These are phyloP conservation scores for Saccharomycopsis hybrid DNA, from an alignment of 1,139 yeast species.

Conservation along the genomic window DNA sequence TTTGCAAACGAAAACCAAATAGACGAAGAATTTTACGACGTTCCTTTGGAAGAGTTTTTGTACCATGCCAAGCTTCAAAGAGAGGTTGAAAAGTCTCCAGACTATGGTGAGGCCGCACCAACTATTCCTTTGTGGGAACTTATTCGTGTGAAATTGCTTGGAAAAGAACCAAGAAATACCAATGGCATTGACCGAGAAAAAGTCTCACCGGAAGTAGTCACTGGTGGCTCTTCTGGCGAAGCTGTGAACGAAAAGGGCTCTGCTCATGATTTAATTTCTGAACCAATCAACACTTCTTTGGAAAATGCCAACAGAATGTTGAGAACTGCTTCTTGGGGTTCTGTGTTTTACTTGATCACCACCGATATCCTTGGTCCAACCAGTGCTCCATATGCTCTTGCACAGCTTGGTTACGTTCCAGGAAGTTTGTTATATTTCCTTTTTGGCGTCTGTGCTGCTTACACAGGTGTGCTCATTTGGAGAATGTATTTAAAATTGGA, in stretches of 20 bases:
- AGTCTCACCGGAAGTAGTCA: neutral
- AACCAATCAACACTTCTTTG: neutral
- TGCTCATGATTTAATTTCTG: neutral
- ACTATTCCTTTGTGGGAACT: slow-evolving; percentile 22
- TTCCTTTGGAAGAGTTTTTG: slow-evolving; percentile 29
- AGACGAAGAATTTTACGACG: slow-evolving; percentile 23
- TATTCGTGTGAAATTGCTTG: slow-evolving; percentile 4
- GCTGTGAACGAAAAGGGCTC: neutral
- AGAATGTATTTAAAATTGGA: slow-evolving; percentile 31
- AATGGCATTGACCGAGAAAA: neutral
- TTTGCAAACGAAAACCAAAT: neutral
- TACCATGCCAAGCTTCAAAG: slow-evolving; percentile 30
- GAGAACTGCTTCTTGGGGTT: slow-evolving; percentile 31
- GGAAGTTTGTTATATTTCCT: slow-evolving; percentile 35
- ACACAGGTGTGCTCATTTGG: slow-evolving; percentile 34
- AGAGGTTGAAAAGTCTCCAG: slow-evolving; percentile 25
- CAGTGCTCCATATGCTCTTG: slow-evolving; percentile 38
- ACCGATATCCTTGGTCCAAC: slow-evolving; percentile 43
- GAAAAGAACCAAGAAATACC: slow-evolving; percentile 1
- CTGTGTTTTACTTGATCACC: slow-evolving; percentile 39
- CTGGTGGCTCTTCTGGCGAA: too few species aligned
- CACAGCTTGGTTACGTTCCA: slow-evolving; percentile 38
- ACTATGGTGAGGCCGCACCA: slow-evolving; percentile 21
- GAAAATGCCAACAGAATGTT: slow-evolving; percentile 28
- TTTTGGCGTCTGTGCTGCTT: slow-evolving; percentile 36